Percentiles rank a stretch among this genome's conserved stretches.
These are phyloP conservation scores for Durotheca rogersii DNA, from an alignment of 495 filamentous ascomycete genomes.

Conservation along the genomic window DNA sequence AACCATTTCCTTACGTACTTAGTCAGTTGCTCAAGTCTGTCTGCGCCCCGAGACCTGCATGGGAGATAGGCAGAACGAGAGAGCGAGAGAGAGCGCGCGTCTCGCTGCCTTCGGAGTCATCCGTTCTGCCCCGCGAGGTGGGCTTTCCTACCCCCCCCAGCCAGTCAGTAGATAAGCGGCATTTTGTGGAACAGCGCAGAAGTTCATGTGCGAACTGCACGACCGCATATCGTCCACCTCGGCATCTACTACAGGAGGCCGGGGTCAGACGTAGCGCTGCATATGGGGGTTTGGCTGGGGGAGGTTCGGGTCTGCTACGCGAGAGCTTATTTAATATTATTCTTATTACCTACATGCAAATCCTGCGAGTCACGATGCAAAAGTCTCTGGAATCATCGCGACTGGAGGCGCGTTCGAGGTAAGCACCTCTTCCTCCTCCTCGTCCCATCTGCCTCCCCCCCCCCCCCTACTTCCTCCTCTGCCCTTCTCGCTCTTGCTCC, in stretches of 20 bases:
- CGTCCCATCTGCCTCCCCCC: too few species aligned
- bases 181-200: slow-evolving; percentile 14
- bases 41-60: slow-evolving; percentile 29
- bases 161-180: not conserved
- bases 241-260: slow-evolving; percentile 24
- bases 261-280: slow-evolving; percentile 20
- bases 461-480: too few species aligned
- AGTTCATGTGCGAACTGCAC: slow-evolving; percentile 25
- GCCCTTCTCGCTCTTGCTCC: slow-evolving; percentile 1
- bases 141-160: too few species aligned
- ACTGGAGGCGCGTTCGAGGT: too few species aligned
- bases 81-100: too few species aligned
- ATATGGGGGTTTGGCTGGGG: not conserved
- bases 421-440: too few species aligned
- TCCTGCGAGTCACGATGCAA: slow-evolving; percentile 14
- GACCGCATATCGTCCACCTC: slow-evolving; percentile 20
- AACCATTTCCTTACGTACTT: not conserved
- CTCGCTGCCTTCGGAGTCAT: slow-evolving; percentile 23
- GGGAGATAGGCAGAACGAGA: too few species aligned
- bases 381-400: slow-evolving; percentile 11
- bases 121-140: too few species aligned
- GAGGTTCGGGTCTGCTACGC: not conserved
- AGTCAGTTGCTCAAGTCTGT: slow-evolving; percentile 2
- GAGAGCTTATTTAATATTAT: slow-evolving; percentile 5
- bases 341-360: not conserved